Evolutionary conservation across 805 yeast genomes (phyloP), one percentile per base, ranked within the genome.

Genomic region (Candida alai): DNA sequence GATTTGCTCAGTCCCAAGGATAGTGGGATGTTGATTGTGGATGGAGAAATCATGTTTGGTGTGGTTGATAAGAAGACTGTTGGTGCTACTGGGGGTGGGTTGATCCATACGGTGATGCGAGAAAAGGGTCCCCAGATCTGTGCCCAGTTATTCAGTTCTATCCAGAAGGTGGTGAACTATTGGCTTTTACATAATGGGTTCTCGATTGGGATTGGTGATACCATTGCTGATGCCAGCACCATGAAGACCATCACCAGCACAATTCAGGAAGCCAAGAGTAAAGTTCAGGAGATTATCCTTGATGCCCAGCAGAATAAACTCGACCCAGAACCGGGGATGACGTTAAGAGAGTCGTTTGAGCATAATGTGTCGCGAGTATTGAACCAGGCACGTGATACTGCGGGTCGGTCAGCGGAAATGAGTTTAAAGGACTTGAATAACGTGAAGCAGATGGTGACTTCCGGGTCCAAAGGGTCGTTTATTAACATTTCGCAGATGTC

Each of bases 261-360:
- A 3, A 93, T 93, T 60, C 80, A 86, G 33, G 86, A 80, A 41
- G 98, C 98, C 11, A 94, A 94, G 61, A 76, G 74, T 29, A 87
- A 90, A 67, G 99, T 93, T 24, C 97, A 90, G 56, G 93, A 84
- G 51, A 90, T 90, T 35, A 90, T 93, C 41, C 65, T 76, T 48
- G 95, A 87, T 54, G 98, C 97, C 2, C 97, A 93, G 58, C 80
- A 76, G 28, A 90, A 93, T 54, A 70, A 73, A 41, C 70, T 93
- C 47, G 86, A 87, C 26, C 96, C 97, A 19, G 97, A 93, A 58
- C 97, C 97, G 19, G 99, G 99, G 83, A 93, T 93, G 99, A 93
- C 99, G 2, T 73, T 93, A 48, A 83, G 99, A 67, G 98, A 93
- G 62, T 88, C 97, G 13, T 93, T 93, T 52, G 99, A 93, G 68